phyloP scores from a whole-genome alignment of 345 rosid genomes.

The Dovyalis caffra region DNA sequence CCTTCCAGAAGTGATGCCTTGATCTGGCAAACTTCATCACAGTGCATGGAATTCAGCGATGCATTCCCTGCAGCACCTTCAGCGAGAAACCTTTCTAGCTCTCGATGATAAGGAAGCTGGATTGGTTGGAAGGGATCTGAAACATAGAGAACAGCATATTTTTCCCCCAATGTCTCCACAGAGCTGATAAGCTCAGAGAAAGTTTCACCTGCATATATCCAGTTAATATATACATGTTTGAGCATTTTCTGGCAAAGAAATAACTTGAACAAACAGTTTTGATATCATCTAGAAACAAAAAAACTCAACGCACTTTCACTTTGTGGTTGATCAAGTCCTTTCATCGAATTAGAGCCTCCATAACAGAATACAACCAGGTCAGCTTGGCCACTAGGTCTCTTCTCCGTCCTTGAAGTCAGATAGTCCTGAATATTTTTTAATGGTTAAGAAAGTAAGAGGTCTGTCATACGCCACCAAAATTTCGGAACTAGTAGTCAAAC shows the following conservation, averaged over 20 bases:
- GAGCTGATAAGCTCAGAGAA: constrained; percentile 64
- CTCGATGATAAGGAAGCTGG: constrained; percentile 54
- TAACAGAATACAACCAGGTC: constrained; percentile 78
- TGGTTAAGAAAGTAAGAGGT: constrained; percentile 6
- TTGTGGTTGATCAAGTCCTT: constrained; percentile 36
- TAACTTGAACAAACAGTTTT: not conserved
- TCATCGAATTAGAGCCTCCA: constrained; percentile 38
- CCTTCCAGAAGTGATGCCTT: constrained; percentile 94
- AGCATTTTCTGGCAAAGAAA: constrained; percentile 11
- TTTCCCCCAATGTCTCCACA: constrained; percentile 62
- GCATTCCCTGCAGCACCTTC: constrained; percentile 52
- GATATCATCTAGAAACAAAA: not conserved
- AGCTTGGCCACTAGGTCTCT: constrained; percentile 53
- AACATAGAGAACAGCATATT: constrained; percentile 73
- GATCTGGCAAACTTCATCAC: constrained; percentile 83
- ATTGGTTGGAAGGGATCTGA: constrained; percentile 63
- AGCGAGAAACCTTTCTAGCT: constrained; percentile 78
- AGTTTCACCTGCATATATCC: constrained; percentile 51
- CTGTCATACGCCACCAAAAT: not conserved
- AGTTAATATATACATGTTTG: not conserved
- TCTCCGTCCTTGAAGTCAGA: constrained; percentile 60
- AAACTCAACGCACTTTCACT: constrained; percentile 57
- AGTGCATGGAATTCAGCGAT: constrained; percentile 36
- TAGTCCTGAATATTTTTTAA: constrained; percentile 53
- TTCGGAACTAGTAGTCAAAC: not conserved